phyloP scores from a whole-genome alignment of 2,329 filamentous ascomycete species.

The Endothia cerciana region DNA sequence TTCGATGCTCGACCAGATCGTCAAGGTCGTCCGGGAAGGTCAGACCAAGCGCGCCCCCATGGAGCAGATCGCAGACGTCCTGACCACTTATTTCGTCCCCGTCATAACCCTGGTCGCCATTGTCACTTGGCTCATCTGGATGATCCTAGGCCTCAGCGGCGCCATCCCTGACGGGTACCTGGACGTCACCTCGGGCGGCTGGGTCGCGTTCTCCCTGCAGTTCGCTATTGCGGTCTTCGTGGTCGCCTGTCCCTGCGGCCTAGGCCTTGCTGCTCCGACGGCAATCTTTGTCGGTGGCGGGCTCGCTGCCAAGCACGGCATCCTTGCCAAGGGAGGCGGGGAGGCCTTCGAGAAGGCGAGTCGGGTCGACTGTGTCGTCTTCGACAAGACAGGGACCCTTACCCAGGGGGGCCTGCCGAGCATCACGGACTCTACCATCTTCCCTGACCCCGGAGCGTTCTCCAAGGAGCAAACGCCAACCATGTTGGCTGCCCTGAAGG shows the following conservation, averaged over 20 bases:
- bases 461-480: slow-evolving; percentile 33
- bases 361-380: slow-evolving; percentile 76
- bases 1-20: slow-evolving; percentile 81
- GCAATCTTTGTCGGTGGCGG: slow-evolving; percentile 84
- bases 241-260: slow-evolving; percentile 82
- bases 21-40: slow-evolving; percentile 75
- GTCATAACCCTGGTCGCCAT: slow-evolving; percentile 71
- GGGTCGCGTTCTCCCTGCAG: slow-evolving; percentile 74
- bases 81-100: slow-evolving; percentile 79
- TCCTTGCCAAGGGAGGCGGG: slow-evolving; percentile 81
- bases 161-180: slow-evolving; percentile 60
- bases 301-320: slow-evolving; percentile 77
- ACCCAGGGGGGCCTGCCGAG: slow-evolving; percentile 73
- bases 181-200: slow-evolving; percentile 61
- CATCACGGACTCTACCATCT: slow-evolving; percentile 60
- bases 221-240: slow-evolving; percentile 89
- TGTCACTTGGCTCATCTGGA: slow-evolving; percentile 73
- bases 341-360: slow-evolving; percentile 87
- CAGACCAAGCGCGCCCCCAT: slow-evolving; percentile 77
- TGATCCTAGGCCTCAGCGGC: slow-evolving; percentile 64
- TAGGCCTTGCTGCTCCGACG: slow-evolving; percentile 83
- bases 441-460: slow-evolving; percentile 36
- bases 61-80: slow-evolving; percentile 71
- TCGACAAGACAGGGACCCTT: slow-evolving; percentile 87
- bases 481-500: slow-evolving; percentile 59